Base-by-base conservation (phyloP, 768 basidiomycete genomes). In the Boletus rubroflammeus region DNA sequence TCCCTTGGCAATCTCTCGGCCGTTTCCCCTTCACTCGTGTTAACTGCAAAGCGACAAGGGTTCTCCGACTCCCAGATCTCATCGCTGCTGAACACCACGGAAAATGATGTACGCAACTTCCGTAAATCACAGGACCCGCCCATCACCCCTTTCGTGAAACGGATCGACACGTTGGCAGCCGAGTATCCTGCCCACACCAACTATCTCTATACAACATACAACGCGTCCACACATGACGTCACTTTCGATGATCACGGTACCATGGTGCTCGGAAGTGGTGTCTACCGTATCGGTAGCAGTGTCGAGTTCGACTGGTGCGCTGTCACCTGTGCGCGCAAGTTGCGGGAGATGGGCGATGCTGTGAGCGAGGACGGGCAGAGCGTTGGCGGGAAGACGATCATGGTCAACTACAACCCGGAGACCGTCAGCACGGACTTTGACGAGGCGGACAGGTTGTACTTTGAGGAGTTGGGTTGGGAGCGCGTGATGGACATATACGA, bases 281-380 rank as follows among this genome's bases (percentile, higher is more conserved):
- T 99, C 21, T 98, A 99, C 75, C 88, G 97, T 55, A 98, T 99
- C 62, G 97, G 97, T 43, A 93, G 90, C 72, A 94, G 91, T 60
- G 97, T 99, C 67, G 97, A 99, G 77, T 99, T 99, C 69, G 97
- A 99, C 71, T 99, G 97, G 97, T 99, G 97, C 70, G 96, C 97
- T n/a, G 97, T 99, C 38, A 98, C 96, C 1, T 98, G 95, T 70
- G 93, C 94, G 14, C 81, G 97, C 56, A 89, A 89, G 69, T 82
- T 99, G 51, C 81, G 94, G 64, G 84, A 89, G 60, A 90, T 93
- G 82, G 94, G 95, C 70, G 56, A 66, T 19, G 40, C 66, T 10
- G 28, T 49, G 42, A 48, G 29, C 29, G 34, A 55, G 34, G 63
- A 63, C 14, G 66, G 61, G 36, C 34, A 50, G 47, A 41, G 21